These are phyloP conservation scores for Neurospora pannonica DNA, from an alignment of 495 filamentous ascomycete genomes.

Conservation along the genomic window DNA sequence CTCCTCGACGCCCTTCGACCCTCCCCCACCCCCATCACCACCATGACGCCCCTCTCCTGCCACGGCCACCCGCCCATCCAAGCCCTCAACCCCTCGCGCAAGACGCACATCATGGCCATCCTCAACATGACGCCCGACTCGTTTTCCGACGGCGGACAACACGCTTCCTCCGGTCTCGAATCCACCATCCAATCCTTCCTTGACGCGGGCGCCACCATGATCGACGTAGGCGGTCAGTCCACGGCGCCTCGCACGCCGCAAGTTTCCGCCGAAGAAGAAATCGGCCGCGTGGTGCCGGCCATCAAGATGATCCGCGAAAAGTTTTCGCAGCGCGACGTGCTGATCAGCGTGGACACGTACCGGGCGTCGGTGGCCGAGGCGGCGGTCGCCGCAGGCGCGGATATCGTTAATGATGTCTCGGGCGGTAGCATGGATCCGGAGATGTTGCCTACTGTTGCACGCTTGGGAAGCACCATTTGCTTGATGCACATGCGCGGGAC, in stretches of 20 bases:
- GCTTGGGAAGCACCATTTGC: constrained; percentile 72
- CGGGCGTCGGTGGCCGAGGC: constrained; percentile 74
- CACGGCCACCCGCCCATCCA: constrained; percentile 46
- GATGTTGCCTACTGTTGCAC: constrained; percentile 73
- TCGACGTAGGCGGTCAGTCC: constrained; percentile 91
- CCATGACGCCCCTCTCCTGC: constrained; percentile 57
- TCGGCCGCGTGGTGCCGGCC: constrained; percentile 65
- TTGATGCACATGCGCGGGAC: constrained; percentile 95
- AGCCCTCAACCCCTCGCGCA: constrained; percentile 51
- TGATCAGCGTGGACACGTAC: constrained; percentile 88
- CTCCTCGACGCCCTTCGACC: constrained; percentile 57
- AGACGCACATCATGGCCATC: constrained; percentile 84
- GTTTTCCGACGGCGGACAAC: constrained; percentile 81
- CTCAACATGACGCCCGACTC: constrained; percentile 95
- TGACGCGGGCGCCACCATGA: constrained; percentile 61
- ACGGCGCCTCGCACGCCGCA: constrained; percentile 65
- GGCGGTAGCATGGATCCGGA: constrained; percentile 67
- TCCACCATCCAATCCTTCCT: constrained; percentile 50
- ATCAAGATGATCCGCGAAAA: constrained; percentile 64
- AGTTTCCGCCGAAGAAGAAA: constrained; percentile 62
- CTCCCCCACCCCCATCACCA: constrained; percentile 45
- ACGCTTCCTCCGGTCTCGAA: constrained; percentile 29
- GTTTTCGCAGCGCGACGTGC: constrained; percentile 48
- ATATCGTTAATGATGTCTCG: constrained; percentile 93
- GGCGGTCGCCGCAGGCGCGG: constrained; percentile 72